These are phyloP conservation scores for Chalara sp. DNA, from an alignment of 2,329 filamentous ascomycete species.

Conservation along the genomic window DNA sequence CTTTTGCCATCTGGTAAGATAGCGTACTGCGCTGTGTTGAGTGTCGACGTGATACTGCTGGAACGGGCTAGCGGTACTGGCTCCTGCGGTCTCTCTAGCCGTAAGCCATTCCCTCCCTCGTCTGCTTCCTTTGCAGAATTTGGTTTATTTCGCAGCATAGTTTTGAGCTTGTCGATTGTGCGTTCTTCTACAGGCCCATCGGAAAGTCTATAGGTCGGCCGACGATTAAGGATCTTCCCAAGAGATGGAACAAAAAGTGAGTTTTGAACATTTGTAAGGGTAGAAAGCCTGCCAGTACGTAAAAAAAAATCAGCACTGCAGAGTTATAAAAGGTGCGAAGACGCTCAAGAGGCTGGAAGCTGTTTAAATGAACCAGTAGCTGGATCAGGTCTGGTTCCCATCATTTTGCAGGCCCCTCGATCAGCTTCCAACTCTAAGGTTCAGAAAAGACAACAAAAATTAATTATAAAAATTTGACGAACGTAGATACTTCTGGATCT, in stretches of 20 bases:
- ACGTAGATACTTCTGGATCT: slow-evolving; percentile 78
- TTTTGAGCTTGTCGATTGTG: slow-evolving; percentile 17
- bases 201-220: slow-evolving; percentile 27
- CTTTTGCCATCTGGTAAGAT: slow-evolving; percentile 68
- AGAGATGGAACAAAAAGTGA: slow-evolving; percentile 79
- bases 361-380: too few relatives aligned
- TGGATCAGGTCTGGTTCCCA: too few relatives aligned
- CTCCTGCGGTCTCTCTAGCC: slow-evolving; percentile 7
- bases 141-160: slow-evolving; percentile 12
- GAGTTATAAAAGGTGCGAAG: too few relatives aligned
- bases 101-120: slow-evolving; percentile 10
- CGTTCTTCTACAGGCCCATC: slow-evolving; percentile 10
- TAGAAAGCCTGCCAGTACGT: slow-evolving; percentile 45
- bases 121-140: slow-evolving; percentile 5
- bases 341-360: too few relatives aligned
- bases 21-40: slow-evolving; percentile 67
- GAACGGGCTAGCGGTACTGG: slow-evolving; percentile 28
- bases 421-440: too few relatives aligned
- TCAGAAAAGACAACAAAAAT: too few relatives aligned
- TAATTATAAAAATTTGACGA: too few relatives aligned
- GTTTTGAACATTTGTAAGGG: slow-evolving; percentile 83
- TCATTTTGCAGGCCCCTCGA: too few relatives aligned
- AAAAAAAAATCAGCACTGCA: too few relatives aligned
- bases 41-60: slow-evolving; percentile 56
- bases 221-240: slow-evolving; percentile 64